These are phyloP conservation scores for Aspergillus leporis DNA, from an alignment of 495 filamentous ascomycete species.

Conservation along the genomic window DNA sequence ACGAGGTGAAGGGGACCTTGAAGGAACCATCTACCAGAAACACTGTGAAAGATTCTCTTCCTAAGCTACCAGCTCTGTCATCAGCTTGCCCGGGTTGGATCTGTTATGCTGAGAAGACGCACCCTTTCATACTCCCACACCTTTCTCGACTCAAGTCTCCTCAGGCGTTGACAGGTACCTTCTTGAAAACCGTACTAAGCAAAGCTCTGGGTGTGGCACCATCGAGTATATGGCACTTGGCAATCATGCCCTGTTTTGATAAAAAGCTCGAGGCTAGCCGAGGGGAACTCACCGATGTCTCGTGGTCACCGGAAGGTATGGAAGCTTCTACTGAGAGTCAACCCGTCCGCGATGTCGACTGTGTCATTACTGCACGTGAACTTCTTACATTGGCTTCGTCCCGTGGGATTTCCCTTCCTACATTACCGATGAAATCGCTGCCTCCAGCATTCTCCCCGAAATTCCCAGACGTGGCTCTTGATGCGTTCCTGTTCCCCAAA, in stretches of 20 bases:
- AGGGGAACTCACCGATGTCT: slow-evolving; percentile 80
- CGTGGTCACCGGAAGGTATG: slow-evolving; percentile 54
- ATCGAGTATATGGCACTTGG: slow-evolving; percentile 87
- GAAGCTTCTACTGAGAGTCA: slow-evolving; percentile 32
- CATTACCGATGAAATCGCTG: slow-evolving; percentile 59
- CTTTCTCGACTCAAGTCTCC: slow-evolving; percentile 90
- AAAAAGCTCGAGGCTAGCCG: slow-evolving; percentile 97
- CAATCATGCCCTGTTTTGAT: slow-evolving; percentile 98
- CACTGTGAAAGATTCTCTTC: slow-evolving; percentile 26
- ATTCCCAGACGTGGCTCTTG: slow-evolving; percentile 71
- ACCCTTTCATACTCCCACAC: slow-evolving; percentile 88
- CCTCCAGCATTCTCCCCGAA: slow-evolving; percentile 29
- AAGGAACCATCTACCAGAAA: slow-evolving; percentile 21
- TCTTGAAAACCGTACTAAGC: slow-evolving; percentile 81
- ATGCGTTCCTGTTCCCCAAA: slow-evolving; percentile 65
- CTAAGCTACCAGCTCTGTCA: slow-evolving; percentile 75
- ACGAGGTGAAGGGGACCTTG: slow-evolving; percentile 63
- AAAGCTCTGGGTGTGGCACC: slow-evolving; percentile 67
- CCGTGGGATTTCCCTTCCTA: slow-evolving; percentile 70
- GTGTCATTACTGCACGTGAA: slow-evolving; percentile 94
- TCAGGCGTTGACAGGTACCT: slow-evolving; percentile 85
- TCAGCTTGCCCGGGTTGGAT: slow-evolving; percentile 97
- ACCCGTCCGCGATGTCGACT: slow-evolving; percentile 86
- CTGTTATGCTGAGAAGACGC: slow-evolving; percentile 97
- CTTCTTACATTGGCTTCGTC: slow-evolving; percentile 83